Evolutionary conservation across 1,284 basidiomycete genomes (phyloP), one percentile per base, ranked within the genome.

Genomic region (Termitomyces sp.): DNA sequence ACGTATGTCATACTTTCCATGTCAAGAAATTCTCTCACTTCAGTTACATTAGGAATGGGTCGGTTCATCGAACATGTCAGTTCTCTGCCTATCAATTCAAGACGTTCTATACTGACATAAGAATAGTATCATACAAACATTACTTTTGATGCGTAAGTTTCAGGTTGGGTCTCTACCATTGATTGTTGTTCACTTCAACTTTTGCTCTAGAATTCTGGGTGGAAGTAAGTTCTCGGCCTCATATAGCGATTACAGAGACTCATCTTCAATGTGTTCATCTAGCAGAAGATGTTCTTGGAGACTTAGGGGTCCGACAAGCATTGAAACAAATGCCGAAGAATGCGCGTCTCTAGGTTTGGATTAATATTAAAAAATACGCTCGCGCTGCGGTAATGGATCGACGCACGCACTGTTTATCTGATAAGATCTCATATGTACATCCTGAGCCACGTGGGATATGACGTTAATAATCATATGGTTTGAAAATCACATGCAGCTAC

Each of bases 31-130:
- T 28, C 13, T 39, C 21, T 33, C 10, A 30, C 13, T 38, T 44
- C 4, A 10, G 36, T 21, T 38, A 10, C 6, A 8, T n/a, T 19
- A 64, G 62, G 83, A n/a, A 86, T 86, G 83, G 85, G 84, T 49
- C 71, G 73, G 46, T 76, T 80, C 58, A 79, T 87, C 55, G 84
- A 86, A 65, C 81, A 83, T 62, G 81, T 83, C 54, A 44, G 68
- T 52, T n/a, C 17, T 47, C 9, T 13, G 31, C 21, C 21, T 30
- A 28, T 47, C 43, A 39, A 30, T 39, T 47, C 43, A 39, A 30
- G 36, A 17, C 24, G 50, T 33, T 34, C 28, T 21, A 56, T 21
- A 21, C 15, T 50, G 10, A 50, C 34, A n/a, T 13, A 21, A 33
- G 43, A 39, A 15, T 57, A 82, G 78, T 84, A 82, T 65, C 79